Base-by-base conservation (phyloP, 2,329 filamentous ascomycete species). In the Pestalotiopsis sp. region DNA sequence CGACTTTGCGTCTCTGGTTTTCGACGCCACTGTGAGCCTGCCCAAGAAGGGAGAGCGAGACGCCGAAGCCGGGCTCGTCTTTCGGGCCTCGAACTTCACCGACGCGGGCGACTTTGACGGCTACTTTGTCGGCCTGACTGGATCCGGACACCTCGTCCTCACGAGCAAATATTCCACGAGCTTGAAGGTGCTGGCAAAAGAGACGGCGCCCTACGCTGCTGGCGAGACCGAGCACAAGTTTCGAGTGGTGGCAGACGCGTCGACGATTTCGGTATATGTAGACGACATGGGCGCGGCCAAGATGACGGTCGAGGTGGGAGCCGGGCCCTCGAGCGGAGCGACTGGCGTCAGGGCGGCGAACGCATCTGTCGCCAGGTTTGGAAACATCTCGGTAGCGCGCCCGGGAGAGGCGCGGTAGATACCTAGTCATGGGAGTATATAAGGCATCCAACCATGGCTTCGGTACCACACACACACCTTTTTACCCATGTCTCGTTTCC, bases 1-100 rank as follows among this genome's bases (percentile, higher is more conserved):
- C 9, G 79, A 80, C 69, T 82, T 81, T 57, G 72, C 74, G 0
- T 75, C 81, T 59, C 68, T 80, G 0, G 68, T 76, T 12, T 78
- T 77, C 58, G 74, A 74, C 9, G 75, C 69, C 2, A 74, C 77
- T 38, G 65, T 78, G 12, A 69, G 68, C 31, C 39, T 66, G 9
- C 6, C 36, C 7, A 13, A 23, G 38, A 27, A 27, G 25, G 39
- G 58, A 9, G 55, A 17, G 25, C n/a, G 31, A 7, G 52, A 41
- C 36, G 52, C 52, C 11, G 64, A 60, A 14, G 64, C 64, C 36
- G 64, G 55, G 23, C 14, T 66, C 14, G 9, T 66, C 13, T 69
- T 66, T 49, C 36, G 59, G 14, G 68, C 49, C 23, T 39, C 52
- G n/a, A 17, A 25, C n/a, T 36, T 41, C 9, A 57, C 9, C 52